Conservation (phyloP, 2,329 filamentous ascomycete genomes). For the Aspergillus proliferans region DNA sequence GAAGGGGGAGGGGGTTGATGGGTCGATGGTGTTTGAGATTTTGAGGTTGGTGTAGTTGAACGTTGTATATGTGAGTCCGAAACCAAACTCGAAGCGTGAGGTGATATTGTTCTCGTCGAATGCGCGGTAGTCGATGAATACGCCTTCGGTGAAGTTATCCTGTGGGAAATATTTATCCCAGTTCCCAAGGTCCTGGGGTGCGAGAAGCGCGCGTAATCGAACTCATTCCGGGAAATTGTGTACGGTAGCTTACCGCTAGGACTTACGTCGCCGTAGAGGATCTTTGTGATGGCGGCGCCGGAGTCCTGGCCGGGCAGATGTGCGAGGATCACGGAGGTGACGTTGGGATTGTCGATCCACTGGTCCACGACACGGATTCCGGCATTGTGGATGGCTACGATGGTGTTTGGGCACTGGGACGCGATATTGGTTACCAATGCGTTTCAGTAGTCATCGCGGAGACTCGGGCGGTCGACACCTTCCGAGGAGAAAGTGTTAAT, state of each 20-base stretch:
- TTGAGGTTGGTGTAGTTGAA: slow-evolving; percentile 51
- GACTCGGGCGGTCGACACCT: slow-evolving; percentile 10
- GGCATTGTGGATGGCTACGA: slow-evolving; percentile 82
- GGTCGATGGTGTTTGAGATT: slow-evolving; percentile 27
- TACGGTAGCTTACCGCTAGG: slow-evolving; percentile 56
- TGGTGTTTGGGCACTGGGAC: slow-evolving; percentile 70
- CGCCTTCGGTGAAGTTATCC: slow-evolving; percentile 53
- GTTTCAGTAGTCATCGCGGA: slow-evolving; percentile 17
- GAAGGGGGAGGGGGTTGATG: slow-evolving; percentile 30
- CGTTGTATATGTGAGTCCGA: slow-evolving; percentile 54
- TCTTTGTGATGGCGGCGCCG: slow-evolving; percentile 64
- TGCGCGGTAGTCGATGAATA: slow-evolving; percentile 52
- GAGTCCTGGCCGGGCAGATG: slow-evolving; percentile 67
- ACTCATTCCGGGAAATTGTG: slow-evolving; percentile 47
- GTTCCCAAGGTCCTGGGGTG: slow-evolving; percentile 39
- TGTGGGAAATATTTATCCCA: slow-evolving; percentile 39
- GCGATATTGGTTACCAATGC: slow-evolving; percentile 62
- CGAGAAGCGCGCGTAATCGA: slow-evolving; percentile 50
- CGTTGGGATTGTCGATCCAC: slow-evolving; percentile 52
- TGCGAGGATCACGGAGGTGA: slow-evolving; percentile 67
- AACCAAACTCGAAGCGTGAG: slow-evolving; percentile 56
- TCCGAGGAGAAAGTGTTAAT: slow-evolving; percentile 18
- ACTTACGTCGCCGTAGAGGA: slow-evolving; percentile 61
- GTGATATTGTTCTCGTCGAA: slow-evolving; percentile 44
- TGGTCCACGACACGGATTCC: slow-evolving; percentile 70